Evolutionary conservation across 1,284 basidiomycete species (phyloP), one percentile per base, ranked within the genome.

Genomic region (Uromyces viciae-fabae): DNA sequence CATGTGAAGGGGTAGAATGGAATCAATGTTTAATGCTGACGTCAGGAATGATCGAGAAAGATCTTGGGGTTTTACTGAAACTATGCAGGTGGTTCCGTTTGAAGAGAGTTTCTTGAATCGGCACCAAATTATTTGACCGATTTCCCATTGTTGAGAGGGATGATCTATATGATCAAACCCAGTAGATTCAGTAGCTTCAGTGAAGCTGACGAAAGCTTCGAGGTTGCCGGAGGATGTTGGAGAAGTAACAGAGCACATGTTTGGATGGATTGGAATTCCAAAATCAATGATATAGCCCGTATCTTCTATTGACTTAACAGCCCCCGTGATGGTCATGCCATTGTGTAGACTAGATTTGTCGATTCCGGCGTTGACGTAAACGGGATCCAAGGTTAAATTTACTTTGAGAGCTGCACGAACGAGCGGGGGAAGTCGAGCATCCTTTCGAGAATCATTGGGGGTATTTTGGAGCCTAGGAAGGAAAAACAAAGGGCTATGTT

Each of bases 221-320:
- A 83, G 82, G 36, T 83, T 42, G 14, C 84, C 72, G 81, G 81
- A 58, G 82, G 83, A 49, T 84, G 81, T 43, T 82, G 78, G 22
- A 54, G 74, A 84, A 82, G 28, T 82, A 69, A 52, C 83, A 75
- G 81, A 82, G 83, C n/a, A 3, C 81, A 81, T 3, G n/a, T 56
- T 56, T 33, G 81, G 68, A 85, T 75, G 86, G 42, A 91, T 90
- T 15, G 90, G 85, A 28, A 96, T 84, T 0, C 97, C 97, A 46
- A 96, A 88, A 83, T 96, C 93, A 28, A 99, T 88, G 75, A 92
- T 90, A 87, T 96, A 98, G 0, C 96, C 96, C 86, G 98, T 94
- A 84, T 99, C 97, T 87, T 99, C 97, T 43, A 93, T 88, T 84
- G 92, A 93, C 86, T 92, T 91, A 40, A 98, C 89, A 64, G 92